These are phyloP conservation scores for Rhizophagus clarus DNA, from an alignment of 192 early-diverging fungal species.

Conservation along the genomic window DNA sequence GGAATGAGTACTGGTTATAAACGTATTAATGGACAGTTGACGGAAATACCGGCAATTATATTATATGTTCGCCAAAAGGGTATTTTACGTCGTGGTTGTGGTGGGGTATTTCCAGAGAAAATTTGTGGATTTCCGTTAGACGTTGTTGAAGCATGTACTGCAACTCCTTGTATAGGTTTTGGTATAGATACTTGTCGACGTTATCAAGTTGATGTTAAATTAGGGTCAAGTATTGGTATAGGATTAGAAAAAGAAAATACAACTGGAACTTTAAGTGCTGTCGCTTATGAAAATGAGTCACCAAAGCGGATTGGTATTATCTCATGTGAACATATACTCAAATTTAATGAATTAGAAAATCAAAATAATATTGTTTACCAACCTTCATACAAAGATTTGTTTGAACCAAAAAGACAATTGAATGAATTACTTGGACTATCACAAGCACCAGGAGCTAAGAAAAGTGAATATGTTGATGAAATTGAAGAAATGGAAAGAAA, in stretches of 20 bases:
- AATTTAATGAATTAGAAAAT: no score
- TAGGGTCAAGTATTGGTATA: conserved; percentile 13
- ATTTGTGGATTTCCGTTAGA: conserved; percentile 17
- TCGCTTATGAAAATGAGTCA: no score
- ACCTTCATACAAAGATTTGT: no score
- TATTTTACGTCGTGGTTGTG: conserved; percentile 3
- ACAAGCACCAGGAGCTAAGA: no score
- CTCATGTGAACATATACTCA: no score
- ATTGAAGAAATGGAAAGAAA: no score
- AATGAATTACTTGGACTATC: no score
- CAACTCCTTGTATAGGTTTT: background rate
- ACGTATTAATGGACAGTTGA: background rate
- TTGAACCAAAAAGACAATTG: no score
- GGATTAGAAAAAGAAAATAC: background rate
- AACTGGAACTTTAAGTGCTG: background rate
- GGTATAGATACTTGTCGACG: background rate
- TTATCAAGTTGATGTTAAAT: conserved; percentile 3
- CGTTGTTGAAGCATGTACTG: conserved; percentile 10
- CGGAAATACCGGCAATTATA: background rate
- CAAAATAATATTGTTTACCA: no score
- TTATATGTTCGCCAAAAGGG: background rate
- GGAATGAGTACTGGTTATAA: conserved; percentile 3
- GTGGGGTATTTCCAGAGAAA: background rate
- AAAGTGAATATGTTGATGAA: no score
- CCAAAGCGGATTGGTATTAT: no score